A percentile compares a stretch with the other conserved stretches of the same genome.
phyloP scores from a whole-genome alignment of 495 filamentous ascomycete genomes.

The Trichocladium antarcticum region DNA sequence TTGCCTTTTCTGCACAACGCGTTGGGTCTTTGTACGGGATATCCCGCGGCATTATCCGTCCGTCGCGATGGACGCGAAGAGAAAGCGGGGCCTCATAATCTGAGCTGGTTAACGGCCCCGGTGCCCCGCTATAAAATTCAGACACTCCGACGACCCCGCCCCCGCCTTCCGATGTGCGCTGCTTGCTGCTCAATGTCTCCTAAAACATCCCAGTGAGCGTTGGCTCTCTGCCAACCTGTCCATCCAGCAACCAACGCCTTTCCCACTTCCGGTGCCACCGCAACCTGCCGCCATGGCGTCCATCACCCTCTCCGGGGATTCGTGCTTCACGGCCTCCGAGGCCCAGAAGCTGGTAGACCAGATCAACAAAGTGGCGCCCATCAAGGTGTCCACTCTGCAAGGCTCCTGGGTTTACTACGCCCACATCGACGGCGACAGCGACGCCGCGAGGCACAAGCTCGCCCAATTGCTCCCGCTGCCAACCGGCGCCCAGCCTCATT shows the following conservation, averaged over 20 bases:
- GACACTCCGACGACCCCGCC: slow-evolving; percentile 9
- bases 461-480: slow-evolving; percentile 34
- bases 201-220: slow-evolving; percentile 10
- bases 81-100: slow-evolving; percentile 1
- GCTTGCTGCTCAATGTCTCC: slow-evolving; percentile 6
- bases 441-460: slow-evolving; percentile 27
- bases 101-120: neutral
- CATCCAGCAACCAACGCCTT: neutral
- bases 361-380: slow-evolving; percentile 35
- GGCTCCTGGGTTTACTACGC: slow-evolving; percentile 45
- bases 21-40: too few relatives aligned
- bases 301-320: slow-evolving; percentile 35
- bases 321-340: slow-evolving; percentile 42
- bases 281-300: slow-evolving; percentile 17
- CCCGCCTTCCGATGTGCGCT: slow-evolving; percentile 11
- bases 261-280: neutral
- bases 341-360: slow-evolving; percentile 38
- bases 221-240: slow-evolving; percentile 15
- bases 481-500: slow-evolving; percentile 9
- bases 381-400: slow-evolving; percentile 32
- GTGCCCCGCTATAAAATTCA: slow-evolving; percentile 17
- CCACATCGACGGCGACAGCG: slow-evolving; percentile 29
- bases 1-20: too few relatives aligned
- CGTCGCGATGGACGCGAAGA: neutral
- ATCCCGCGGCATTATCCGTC: neutral